A percentile compares a stretch with the other conserved stretches of the same genome.
These are phyloP conservation scores for Pleurotus giganteus DNA, from an alignment of 768 basidiomycete species.

Conservation along the genomic window DNA sequence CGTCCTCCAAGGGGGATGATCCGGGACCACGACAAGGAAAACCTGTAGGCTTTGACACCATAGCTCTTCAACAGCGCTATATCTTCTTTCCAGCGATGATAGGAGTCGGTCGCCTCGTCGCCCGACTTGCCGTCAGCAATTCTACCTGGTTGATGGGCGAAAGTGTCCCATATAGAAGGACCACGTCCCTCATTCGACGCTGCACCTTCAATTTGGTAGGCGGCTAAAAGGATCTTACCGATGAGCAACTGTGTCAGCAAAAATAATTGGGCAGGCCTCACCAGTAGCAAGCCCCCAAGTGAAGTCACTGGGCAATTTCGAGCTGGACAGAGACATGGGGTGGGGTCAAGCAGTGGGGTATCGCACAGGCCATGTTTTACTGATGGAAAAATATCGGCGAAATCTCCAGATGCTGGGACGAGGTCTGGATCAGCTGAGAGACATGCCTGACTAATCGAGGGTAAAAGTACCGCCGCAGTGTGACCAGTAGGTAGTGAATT, in stretches of 20 bases:
- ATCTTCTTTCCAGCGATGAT: conserved; percentile 64
- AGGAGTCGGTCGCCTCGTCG: conserved; percentile 69
- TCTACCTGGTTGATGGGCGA: conserved; percentile 54
- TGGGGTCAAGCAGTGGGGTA: too few relatives aligned
- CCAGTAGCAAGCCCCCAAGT: conserved; percentile 35
- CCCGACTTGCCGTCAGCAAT: conserved; percentile 63
- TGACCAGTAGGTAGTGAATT: too few relatives aligned
- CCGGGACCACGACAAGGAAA: conserved; percentile 73
- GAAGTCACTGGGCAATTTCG: conserved; percentile 29
- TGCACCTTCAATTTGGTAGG: conserved; percentile 76
- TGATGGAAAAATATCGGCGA: too few relatives aligned
- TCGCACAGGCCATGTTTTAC: conserved; percentile 6
- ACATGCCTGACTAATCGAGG: too few relatives aligned
- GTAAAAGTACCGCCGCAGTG: too few relatives aligned
- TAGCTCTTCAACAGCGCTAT: conserved; percentile 58
- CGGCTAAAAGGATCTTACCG: conserved; percentile 32
- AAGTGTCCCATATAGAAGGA: conserved; percentile 74
- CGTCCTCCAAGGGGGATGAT: conserved; percentile 66
- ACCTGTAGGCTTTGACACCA: conserved; percentile 70
- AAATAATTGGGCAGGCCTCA: conserved; percentile 10
- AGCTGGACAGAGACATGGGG: conserved; percentile 3
- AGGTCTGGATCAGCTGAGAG: too few relatives aligned
- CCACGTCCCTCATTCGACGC: conserved; percentile 52
- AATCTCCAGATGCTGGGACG: too few relatives aligned
- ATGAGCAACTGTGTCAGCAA: background rate